A percentile compares a stretch with the other conserved stretches of the same genome.
phyloP scores from a whole-genome alignment of 2,329 filamentous ascomycete genomes.

The Ceratocystis colombiana region DNA sequence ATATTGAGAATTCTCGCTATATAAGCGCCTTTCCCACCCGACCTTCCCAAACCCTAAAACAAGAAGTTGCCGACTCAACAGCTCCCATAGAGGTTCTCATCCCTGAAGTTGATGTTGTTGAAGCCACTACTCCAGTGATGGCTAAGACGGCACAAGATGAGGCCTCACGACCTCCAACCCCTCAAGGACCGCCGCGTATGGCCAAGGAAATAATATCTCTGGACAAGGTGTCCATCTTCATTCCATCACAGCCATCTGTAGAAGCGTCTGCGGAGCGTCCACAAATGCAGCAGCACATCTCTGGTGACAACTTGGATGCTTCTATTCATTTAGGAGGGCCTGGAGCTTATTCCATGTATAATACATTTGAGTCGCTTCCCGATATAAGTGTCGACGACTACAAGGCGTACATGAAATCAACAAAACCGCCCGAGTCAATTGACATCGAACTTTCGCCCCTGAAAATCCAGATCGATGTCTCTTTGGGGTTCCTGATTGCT shows the following conservation, averaged over 20 bases:
- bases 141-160: conserved; percentile 10
- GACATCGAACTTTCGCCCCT: conserved; percentile 46
- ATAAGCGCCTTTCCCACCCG: background rate
- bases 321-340: conserved; percentile 17
- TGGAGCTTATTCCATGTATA: conserved; percentile 22
- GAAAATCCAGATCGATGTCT: conserved; percentile 45
- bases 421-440: conserved; percentile 32
- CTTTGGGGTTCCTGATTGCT: conserved; percentile 45
- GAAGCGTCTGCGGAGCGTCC: background rate
- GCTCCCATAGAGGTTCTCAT: conserved; percentile 5
- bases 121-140: background rate
- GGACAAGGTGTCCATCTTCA: conserved; percentile 22
- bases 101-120: conserved; percentile 1
- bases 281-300: background rate
- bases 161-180: conserved; percentile 12
- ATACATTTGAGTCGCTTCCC: conserved; percentile 20
- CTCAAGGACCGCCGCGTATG: conserved; percentile 15
- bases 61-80: background rate
- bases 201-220: conserved; percentile 24
- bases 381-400: conserved; percentile 15
- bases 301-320: background rate
- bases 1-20: background rate
- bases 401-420: conserved; percentile 27
- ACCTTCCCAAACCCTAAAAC: background rate
- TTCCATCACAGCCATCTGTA: conserved; percentile 19